These are phyloP conservation scores for Clavariopsis aquatica DNA, from an alignment of 495 filamentous ascomycete species.

Conservation along the genomic window DNA sequence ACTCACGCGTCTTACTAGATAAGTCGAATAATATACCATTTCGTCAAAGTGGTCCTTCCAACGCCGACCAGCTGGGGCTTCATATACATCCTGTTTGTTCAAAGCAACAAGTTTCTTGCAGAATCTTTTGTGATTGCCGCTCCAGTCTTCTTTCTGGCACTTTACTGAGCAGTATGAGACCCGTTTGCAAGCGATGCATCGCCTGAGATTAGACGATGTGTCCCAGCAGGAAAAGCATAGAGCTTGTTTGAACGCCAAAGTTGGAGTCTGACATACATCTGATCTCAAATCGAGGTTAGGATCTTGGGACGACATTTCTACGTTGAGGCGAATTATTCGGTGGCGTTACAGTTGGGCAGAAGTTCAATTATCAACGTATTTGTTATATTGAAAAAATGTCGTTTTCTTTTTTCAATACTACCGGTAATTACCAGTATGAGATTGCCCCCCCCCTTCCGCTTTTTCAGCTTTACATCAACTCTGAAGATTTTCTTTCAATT, in stretches of 20 bases:
- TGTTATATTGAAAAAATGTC: too few relatives aligned
- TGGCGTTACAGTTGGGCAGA: neutral
- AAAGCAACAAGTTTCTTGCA: conserved; percentile 18
- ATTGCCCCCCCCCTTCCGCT: too few relatives aligned
- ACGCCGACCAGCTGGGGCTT: conserved; percentile 1
- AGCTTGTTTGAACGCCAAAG: conserved; percentile 16
- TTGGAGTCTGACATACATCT: neutral
- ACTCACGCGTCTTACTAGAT: neutral
- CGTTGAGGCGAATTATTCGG: conserved; percentile 1
- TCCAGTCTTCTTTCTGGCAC: conserved; percentile 16
- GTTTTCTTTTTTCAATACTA: too few relatives aligned
- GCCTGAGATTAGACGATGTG: conserved; percentile 8
- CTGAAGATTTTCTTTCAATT: too few relatives aligned
- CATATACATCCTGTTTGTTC: conserved; percentile 2
- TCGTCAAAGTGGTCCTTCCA: conserved; percentile 10
- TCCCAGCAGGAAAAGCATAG: conserved; percentile 15
- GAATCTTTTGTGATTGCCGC: conserved; percentile 11
- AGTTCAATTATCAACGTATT: too few relatives aligned
- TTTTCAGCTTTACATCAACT: too few relatives aligned
- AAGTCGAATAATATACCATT: conserved; percentile 8
- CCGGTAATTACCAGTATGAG: too few relatives aligned
- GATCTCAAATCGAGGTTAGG: neutral
- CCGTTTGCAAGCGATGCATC: conserved; percentile 17
- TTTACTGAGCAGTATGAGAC: conserved; percentile 19
- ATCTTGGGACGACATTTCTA: conserved; percentile 14